Base-by-base conservation (phyloP, 1,139 yeast species). In the Meyerozyma guilliermondii region DNA sequence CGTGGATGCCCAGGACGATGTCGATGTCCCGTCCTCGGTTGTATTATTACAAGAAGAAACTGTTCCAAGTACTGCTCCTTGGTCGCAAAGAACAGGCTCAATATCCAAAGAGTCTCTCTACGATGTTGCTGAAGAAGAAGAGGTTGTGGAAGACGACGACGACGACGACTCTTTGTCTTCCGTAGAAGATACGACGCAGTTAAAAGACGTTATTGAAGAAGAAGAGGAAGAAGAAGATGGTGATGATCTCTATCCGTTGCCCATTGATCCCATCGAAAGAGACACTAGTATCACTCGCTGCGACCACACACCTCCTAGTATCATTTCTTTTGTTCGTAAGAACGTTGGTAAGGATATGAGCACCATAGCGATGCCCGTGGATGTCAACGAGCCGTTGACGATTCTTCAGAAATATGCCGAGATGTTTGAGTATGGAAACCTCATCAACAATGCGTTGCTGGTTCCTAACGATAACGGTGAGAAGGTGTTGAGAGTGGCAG, bases 331-430 rank as follows among this genome's bases (percentile, higher is more conserved):
- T 54, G 73, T 92, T 45, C 77, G 96, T 43, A 89, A 91, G 58
- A 89, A 88, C 54, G 95, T 91, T 13, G 97, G 98, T 23, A 91
- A 91, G 58, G 98, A 91, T 61, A 62, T 91, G 49, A 76, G 92
- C 0, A 77, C 92, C 1, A 79, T 89, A 44, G 83, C 96, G 1
- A 89, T 91, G 94, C 98, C 98, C 1, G 96, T 92, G 5, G 83
- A 94, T 2, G 78, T 89, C 48, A 92, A 92, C 65, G 98, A 92
- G 60, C 98, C 98, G 0, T 63, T 91, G 14, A 80, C 95, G 0
- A 80, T 86, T 29, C 67, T 92, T 43, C 96, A 92, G 60, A 78
- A 82, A 50, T 78, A 83, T 52, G 74, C 92, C 0, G 98, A 92
- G 60, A 63, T 81, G 45, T 72, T 87, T 54, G 98, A 91, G 60